Conservation (phyloP, 2,329 filamentous ascomycete genomes). For the Verruconis gallopava region DNA sequence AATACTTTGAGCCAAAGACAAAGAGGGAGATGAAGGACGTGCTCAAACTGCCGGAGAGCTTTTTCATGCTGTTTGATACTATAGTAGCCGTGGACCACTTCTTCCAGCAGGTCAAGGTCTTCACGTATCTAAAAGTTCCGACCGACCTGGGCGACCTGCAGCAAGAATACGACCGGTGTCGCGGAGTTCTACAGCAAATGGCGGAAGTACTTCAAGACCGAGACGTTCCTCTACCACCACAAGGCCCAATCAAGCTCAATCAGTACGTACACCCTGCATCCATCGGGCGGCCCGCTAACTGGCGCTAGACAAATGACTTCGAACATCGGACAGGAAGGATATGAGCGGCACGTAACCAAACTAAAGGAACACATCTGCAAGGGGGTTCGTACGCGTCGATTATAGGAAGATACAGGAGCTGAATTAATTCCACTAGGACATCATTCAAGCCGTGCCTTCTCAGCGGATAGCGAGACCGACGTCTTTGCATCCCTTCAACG, state of each 20-base stretch:
- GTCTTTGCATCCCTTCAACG: slow-evolving; percentile 88
- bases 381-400: no score
- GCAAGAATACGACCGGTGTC: slow-evolving; percentile 57
- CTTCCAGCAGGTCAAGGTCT: slow-evolving; percentile 81
- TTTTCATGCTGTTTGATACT: slow-evolving; percentile 96
- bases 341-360: slow-evolving; percentile 74
- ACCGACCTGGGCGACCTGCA: slow-evolving; percentile 42
- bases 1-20: slow-evolving; percentile 98
- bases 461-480: slow-evolving; percentile 87
- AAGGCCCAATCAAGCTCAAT: slow-evolving; percentile 57
- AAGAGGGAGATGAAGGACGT: slow-evolving; percentile 77
- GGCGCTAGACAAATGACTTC: slow-evolving; percentile 55
- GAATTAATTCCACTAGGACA: no score
- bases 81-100: slow-evolving; percentile 92
- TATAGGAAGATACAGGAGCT: no score
- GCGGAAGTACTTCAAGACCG: slow-evolving; percentile 60
- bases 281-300: background rate
- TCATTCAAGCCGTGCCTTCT: slow-evolving; percentile 94
- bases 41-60: slow-evolving; percentile 75
- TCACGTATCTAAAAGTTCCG: slow-evolving; percentile 53
- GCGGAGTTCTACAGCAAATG: slow-evolving; percentile 49
- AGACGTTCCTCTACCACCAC: slow-evolving; percentile 64
- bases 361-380: slow-evolving; percentile 83
- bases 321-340: slow-evolving; percentile 80
- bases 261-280: slow-evolving; percentile 36